Evolutionary conservation across 2,329 filamentous ascomycete genomes (phyloP), one percentile per base, ranked within the genome.

Genomic region (Mariannaea sp.): DNA sequence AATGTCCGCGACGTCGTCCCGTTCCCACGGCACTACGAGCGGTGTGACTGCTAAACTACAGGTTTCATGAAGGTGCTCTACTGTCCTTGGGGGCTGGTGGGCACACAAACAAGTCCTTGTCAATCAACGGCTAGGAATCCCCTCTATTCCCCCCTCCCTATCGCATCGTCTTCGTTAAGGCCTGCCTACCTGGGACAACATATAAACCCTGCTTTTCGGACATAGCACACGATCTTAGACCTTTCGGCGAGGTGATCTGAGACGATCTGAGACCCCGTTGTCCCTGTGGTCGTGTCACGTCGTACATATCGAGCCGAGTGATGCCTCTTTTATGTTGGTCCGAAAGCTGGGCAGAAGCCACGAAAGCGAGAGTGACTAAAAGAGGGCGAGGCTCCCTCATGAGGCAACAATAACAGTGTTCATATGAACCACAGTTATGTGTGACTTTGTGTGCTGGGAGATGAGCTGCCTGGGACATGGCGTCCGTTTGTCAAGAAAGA

Each of bases 1-100:
- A 96, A 90, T 64, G 84, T 97, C 65, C 84, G 91, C 68, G 92
- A 97, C 71, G 83, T 92, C 19, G 89, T 95, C 49, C 83, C 89
- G 22, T 97, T 96, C 68, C 92, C 92, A 41, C 83, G 92, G 64
- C 92, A 83, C 77, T 77, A 79, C 68, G 81, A 83, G 50, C 80
- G 82, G 62, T 85, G 82, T 66, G 80, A 86, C 69, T 85, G 82
- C 65, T 86, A 62, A 62, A 43, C n/a, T n/a, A n/a, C n/a, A n/a
- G n/a, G n/a, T n/a, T n/a, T n/a, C n/a, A n/a, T n/a, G n/a, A n/a
- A n/a, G n/a, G n/a, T n/a, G n/a, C n/a, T n/a, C n/a, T n/a, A n/a
- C n/a, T n/a, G n/a, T n/a, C n/a, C n/a, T n/a, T n/a, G n/a, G n/a
- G n/a, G n/a, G n/a, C n/a, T n/a, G 36, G 42, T 27, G 22, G n/a